Evolutionary conservation across 345 rosid species (phyloP).

Genomic region (Odontarrhena argentea): DNA sequence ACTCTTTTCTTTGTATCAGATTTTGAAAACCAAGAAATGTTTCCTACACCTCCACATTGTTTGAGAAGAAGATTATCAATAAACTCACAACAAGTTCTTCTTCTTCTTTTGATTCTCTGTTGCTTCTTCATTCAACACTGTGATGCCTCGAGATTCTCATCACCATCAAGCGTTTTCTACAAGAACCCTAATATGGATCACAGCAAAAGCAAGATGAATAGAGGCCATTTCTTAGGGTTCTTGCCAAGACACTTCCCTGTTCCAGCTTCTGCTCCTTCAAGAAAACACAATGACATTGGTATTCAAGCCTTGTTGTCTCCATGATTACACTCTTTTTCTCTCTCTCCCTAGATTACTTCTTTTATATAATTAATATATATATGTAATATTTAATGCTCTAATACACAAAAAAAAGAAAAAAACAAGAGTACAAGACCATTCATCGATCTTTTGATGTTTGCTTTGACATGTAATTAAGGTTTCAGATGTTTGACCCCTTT

Average conservation of each 20-base stretch:
- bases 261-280: constrained; percentile 90
- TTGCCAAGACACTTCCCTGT: constrained; percentile 81
- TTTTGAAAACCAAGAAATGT: constrained; percentile 40
- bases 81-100: constrained; percentile 19
- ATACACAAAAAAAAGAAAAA: constrained; percentile 8
- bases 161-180: constrained; percentile 44
- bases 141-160: constrained; percentile 55
- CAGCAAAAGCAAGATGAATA: constrained; percentile 25
- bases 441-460: constrained; percentile 25
- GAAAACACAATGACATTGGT: constrained; percentile 88
- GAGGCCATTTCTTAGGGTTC: constrained; percentile 68
- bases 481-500: constrained; percentile 32
- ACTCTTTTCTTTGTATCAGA: constrained; percentile 26
- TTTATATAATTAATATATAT: background rate
- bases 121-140: constrained; percentile 41
- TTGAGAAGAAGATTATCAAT: constrained; percentile 39
- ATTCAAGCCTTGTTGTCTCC: constrained; percentile 50
- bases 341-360: constrained; percentile 8
- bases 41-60: constrained; percentile 34
- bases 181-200: constrained; percentile 46
- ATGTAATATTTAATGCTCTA: constrained; percentile 19
- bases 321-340: constrained; percentile 51
- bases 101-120: constrained; percentile 32
- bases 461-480: constrained; percentile 35
- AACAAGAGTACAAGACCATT: constrained; percentile 9